Conservation (phyloP, 148 eudicot genomes). For the Arbutus unedo region DNA sequence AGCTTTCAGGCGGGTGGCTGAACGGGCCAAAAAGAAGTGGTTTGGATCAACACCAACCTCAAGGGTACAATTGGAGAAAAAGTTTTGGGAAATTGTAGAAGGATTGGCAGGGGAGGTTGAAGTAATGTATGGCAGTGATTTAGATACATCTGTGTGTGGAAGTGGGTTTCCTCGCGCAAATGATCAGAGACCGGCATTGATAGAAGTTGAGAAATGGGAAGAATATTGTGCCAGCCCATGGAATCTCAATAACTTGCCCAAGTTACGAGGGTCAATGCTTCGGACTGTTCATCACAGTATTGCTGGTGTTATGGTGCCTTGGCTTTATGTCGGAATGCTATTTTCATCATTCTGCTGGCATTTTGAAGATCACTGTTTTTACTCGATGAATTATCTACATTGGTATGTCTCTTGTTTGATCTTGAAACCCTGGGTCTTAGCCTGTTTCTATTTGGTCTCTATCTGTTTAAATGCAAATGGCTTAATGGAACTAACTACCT, state of each 20-base stretch:
- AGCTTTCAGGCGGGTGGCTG: conserved; percentile 83
- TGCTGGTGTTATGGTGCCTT: conserved; percentile 99
- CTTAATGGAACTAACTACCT: not conserved
- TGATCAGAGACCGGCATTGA: conserved; percentile 57
- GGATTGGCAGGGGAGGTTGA: conserved; percentile 90
- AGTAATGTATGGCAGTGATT: conserved; percentile 97
- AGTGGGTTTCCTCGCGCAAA: conserved; percentile 87
- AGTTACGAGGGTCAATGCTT: conserved; percentile 89
- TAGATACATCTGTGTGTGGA: conserved; percentile 89
- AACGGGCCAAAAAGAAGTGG: conserved; percentile 91
- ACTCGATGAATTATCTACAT: conserved; percentile 98
- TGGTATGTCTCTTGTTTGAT: conserved; percentile 49
- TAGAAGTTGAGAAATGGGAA: conserved; percentile 65
- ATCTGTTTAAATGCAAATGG: not conserved
- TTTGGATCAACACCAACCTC: conserved; percentile 75
- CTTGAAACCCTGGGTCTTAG: not conserved
- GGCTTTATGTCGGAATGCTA: conserved; percentile 98
- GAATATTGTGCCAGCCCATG: conserved; percentile 86
- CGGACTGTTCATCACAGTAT: conserved; percentile 86
- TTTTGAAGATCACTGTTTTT: conserved; percentile 98
- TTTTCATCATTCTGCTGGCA: conserved; percentile 99
- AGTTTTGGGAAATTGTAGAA: conserved; percentile 98
- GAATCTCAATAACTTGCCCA: conserved; percentile 98
- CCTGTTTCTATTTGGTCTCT: not conserved
- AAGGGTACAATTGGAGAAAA: conserved; percentile 78